These are phyloP conservation scores for Nothopassalora personata DNA, from an alignment of 2,329 filamentous ascomycete genomes.

Conservation along the genomic window DNA sequence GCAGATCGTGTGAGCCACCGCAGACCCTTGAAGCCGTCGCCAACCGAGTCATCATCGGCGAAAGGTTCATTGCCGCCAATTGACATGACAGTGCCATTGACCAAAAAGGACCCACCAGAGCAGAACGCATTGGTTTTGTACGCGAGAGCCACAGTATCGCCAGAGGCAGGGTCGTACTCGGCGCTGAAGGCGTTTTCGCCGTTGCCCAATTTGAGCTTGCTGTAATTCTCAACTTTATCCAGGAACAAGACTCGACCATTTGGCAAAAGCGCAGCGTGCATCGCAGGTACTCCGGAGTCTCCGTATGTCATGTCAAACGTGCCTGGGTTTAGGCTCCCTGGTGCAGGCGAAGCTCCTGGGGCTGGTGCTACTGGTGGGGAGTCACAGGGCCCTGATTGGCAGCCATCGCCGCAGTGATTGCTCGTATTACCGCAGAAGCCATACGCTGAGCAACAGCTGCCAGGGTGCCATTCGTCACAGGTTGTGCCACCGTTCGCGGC, in stretches of 20 bases:
- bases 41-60: slow-evolving; percentile 52
- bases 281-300: slow-evolving; percentile 56
- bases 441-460: slow-evolving; percentile 54
- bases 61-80: slow-evolving; percentile 56
- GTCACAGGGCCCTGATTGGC: slow-evolving; percentile 51
- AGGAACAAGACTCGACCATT: slow-evolving; percentile 56
- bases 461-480: slow-evolving; percentile 50
- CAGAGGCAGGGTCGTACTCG: slow-evolving; percentile 52
- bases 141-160: slow-evolving; percentile 43
- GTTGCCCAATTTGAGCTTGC: slow-evolving; percentile 49
- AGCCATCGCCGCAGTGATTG: slow-evolving; percentile 49
- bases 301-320: slow-evolving; percentile 46
- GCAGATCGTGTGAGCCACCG: slow-evolving; percentile 49
- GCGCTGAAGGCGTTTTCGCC: slow-evolving; percentile 56
- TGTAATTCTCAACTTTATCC: slow-evolving; percentile 60
- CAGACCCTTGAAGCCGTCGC: slow-evolving; percentile 54
- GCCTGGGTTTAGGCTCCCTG: slow-evolving; percentile 42
- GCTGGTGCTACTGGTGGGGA: slow-evolving; percentile 36
- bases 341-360: slow-evolving; percentile 43
- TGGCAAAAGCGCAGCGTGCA: slow-evolving; percentile 57
- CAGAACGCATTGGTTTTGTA: slow-evolving; percentile 59
- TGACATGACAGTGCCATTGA: slow-evolving; percentile 51
- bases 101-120: slow-evolving; percentile 54
- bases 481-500: slow-evolving; percentile 44
- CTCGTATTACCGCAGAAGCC: slow-evolving; percentile 49